Conservation (phyloP, 208 protist genomes). For the Wallacemonas collosoma region DNA sequence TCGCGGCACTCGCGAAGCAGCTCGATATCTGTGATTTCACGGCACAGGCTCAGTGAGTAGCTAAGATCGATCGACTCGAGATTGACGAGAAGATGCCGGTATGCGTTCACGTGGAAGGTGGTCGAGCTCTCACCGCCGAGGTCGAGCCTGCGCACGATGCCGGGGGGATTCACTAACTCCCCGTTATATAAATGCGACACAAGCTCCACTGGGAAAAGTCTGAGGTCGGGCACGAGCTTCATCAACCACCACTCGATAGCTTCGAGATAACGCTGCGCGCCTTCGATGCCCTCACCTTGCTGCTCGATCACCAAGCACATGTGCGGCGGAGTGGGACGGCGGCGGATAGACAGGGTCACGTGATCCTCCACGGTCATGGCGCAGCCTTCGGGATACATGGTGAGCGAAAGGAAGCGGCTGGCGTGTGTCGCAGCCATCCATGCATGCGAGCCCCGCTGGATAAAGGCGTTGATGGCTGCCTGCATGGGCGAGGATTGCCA, state of each 20-base stretch:
- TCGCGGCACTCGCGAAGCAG: not conserved
- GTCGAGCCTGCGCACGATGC: not conserved
- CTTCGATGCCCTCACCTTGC: not conserved
- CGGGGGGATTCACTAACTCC: not conserved
- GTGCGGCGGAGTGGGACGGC: not conserved
- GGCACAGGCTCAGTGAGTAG: not conserved
- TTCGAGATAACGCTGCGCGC: slow-evolving; percentile 5
- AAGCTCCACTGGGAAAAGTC: not conserved
- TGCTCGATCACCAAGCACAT: not conserved
- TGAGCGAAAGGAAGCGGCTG: not conserved
- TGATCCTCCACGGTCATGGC: not conserved
- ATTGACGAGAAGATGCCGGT: not conserved
- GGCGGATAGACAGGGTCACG: not conserved
- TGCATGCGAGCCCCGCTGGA: not conserved
- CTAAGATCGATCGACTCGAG: slow-evolving; percentile 10
- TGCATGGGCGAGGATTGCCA: not conserved
- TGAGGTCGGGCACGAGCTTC: not conserved
- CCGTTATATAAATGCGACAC: not conserved
- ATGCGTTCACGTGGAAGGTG: not conserved
- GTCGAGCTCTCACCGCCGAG: not conserved
- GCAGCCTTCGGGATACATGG: not conserved
- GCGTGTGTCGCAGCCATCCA: slow-evolving; percentile 9
- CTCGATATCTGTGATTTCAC: not conserved
- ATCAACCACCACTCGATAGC: not conserved
- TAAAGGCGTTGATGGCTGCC: slow-evolving; percentile 8